Base-by-base conservation (phyloP, 2,329 filamentous ascomycete species). In the Pyrenochaeta sp. region DNA sequence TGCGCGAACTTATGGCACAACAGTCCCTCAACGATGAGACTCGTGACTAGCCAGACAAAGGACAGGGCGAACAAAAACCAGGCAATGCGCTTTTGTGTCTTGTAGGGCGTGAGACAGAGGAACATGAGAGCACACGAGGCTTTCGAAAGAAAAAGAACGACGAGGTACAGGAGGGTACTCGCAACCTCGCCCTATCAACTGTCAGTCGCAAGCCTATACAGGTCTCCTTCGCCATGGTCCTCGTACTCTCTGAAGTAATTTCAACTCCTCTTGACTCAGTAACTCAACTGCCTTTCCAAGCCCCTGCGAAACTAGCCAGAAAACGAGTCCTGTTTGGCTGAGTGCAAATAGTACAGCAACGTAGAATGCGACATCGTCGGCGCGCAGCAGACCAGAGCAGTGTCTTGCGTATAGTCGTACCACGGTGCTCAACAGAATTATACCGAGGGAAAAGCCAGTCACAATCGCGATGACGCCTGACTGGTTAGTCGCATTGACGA, bases 381-480 rank as follows among this genome's bases (percentile, higher is more conserved):
- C 12, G 4, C 51, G 48, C 27, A 14, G 29, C 23, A 5, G 23
- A 2, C 41, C 27, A 7, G 47, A 33, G 27, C 39, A 40, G 5
- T 45, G 48, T 9, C 50, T 46, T 1, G 40, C 49, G 32, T 53
- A 59, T 2, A 59, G 2, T n/a, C 56, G 49, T 10, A 59, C 47
- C 1, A n/a, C 23, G 10, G 45, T 29, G 29, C 42, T 46, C 14
- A 61, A 42, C 21, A 64, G 37, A 4, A 58, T 23, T 15, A 64
- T 27, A 3, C 55, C 48, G 3, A 61, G 29, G 1, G 55, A 37
- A 36, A 64, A 61, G 4, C 42, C 60, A 1, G 58, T 33, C 1
- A 61, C 37, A 23, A 64, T 61, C 1, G 60, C 60, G 11, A 64
- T 56, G 2, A 58, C 27, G 18, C 58, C 60, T 1, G 35, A 51